Evolutionary conservation across 352 stramenopile genomes (phyloP), one percentile per base, ranked within the genome.

Genomic region (Thalassiosira tumida): DNA sequence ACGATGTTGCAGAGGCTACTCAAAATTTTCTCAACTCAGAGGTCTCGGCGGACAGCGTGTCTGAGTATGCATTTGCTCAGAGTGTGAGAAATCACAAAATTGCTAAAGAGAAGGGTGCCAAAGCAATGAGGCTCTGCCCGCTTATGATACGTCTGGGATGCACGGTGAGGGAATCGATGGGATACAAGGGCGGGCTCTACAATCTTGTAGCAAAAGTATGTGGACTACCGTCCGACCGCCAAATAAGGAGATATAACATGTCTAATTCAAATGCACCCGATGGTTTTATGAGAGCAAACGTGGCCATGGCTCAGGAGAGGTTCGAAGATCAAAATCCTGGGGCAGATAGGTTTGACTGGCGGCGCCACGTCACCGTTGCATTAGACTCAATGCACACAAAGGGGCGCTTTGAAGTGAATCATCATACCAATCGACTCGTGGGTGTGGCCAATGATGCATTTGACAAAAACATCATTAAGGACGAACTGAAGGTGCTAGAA

Each of bases 311-410:
- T 29, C 17, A 40, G 17, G n/a, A 82, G 4, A 26, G 43, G 17
- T 83, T 83, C 38, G 26, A 78, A 14, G 13, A 73, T 10, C 37
- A 70, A 1, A 26, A 78, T 78, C 82, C 72, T 31, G 40, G 41
- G 43, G 54, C 73, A 31, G 54, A 67, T 47, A 7, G 2, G 1
- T 74, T 83, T 29, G 33, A 76, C 37, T 84, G 14, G 0, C 7
- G 38, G 0, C 51, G 82, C n/a, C 72, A 82, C 70, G 38, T 67
- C 4, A 47, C 33, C 21, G 14, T 78, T 10, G 50, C 51, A 6
- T 84, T 78, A 17, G 82, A 89, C 37, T 41, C 54, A 40, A 89
- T 89, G 82, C 40, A 70, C n/a, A 76, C 29, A 1, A 89, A 89
- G 70, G 82, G 82, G 0, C 3, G 73, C 6, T 83, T 89, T 78